phyloP scores from a whole-genome alignment of 352 stramenopile species.

The Phytophthora podocarpi region DNA sequence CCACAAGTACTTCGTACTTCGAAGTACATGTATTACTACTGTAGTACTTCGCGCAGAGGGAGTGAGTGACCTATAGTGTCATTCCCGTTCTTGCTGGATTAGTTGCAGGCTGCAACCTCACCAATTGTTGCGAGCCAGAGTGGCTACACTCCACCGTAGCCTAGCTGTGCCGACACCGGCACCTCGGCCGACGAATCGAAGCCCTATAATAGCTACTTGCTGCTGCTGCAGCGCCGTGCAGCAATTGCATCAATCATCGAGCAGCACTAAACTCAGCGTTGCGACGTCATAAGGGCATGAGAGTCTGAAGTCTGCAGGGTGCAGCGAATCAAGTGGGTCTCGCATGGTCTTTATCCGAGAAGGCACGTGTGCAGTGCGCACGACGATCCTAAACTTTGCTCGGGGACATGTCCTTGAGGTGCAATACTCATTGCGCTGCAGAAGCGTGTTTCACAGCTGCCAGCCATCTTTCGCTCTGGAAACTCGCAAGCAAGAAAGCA shows the following conservation, averaged over 20 bases:
- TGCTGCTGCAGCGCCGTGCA: slow-evolving; percentile 4
- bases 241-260: slow-evolving; percentile 2
- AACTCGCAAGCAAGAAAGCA: neutral
- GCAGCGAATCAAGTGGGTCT: neutral
- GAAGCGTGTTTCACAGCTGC: no score
- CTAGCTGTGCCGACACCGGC: neutral
- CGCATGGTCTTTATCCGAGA: slow-evolving; percentile 11
- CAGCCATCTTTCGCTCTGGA: neutral
- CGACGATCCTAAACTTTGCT: slow-evolving; percentile 2
- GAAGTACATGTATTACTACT: no score
- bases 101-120: neutral
- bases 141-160: slow-evolving; percentile 3
- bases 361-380: slow-evolving; percentile 1
- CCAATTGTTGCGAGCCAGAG: slow-evolving; percentile 4
- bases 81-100: slow-evolving; percentile 1
- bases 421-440: slow-evolving; percentile 4
- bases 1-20: no score
- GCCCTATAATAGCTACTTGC: no score
- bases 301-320: no score
- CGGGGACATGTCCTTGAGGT: neutral
- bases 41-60: no score
- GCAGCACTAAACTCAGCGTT: slow-evolving; percentile 1
- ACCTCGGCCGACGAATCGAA: no score
- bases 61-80: no score
- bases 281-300: neutral